Evolutionary conservation across 2,329 filamentous ascomycete species (phyloP), one percentile per base, ranked within the genome.

Genomic region (Penicillium hesseltinei): DNA sequence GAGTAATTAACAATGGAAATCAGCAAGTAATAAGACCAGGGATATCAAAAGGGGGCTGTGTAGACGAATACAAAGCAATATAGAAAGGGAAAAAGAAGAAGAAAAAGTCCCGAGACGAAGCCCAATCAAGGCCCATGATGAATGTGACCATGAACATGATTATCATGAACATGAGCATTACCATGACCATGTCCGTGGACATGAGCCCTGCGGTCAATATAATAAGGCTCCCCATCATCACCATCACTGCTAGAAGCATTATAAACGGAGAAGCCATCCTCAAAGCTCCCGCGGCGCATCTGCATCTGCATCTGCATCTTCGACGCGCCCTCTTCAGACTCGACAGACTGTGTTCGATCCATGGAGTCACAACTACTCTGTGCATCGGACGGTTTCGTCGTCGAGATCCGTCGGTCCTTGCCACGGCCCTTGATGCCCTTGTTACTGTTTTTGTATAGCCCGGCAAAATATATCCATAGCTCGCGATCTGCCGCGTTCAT

Each of bases 351-450:
- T 29, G 62, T 57, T 11, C 67, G 59, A 7, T 44, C 56, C 57
- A 61, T 62, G 11, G 63, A 38, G 10, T 49, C 44, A 25, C 58
- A 35, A 42, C 57, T 51, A 44, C 21, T 36, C 9, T 50, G 46
- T 1, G 48, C 33, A 29, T 64, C 62, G 7, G 68, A 63, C 31
- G 68, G 70, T 36, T 66, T 65, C 6, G 66, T 68, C 17, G 68
- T 71, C 19, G 73, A 71, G 49, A 77, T 76, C 7, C 73, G 68
- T 21, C 91, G 82, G 66, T 92, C 90, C 71, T 93, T 94, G 43
- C 94, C 94, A 45, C 94, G 87, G 11, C 94, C 94, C 76, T 97
- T 97, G 80, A 97, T 97, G 1, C 94, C 94, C 75, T 96, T 96
- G 82, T 97, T 97, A 77, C 89, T 92, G 77, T 97, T 95, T 80